These are phyloP conservation scores for Mortierella sp. DNA, from an alignment of 371 early-diverging fungal species.

Conservation along the genomic window DNA sequence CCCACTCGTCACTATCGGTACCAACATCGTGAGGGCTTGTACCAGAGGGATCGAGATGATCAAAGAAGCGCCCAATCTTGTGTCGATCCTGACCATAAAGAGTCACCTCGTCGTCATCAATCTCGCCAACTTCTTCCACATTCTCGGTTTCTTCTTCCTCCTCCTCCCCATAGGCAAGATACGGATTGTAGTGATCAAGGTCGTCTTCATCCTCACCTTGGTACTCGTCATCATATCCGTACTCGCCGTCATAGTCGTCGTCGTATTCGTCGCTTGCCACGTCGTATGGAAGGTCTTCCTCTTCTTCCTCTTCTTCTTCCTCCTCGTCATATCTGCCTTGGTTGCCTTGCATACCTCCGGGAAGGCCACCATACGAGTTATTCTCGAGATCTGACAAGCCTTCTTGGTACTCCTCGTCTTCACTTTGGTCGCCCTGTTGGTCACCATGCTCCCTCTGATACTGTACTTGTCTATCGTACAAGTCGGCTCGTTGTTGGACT, in stretches of 20 bases:
- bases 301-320: conserved; percentile 17
- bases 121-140: conserved; percentile 13
- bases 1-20: conserved; percentile 24
- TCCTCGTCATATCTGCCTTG: conserved; percentile 12
- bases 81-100: conserved; percentile 41
- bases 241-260: too few species aligned
- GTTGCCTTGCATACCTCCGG: conserved; percentile 46
- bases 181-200: conserved; percentile 55
- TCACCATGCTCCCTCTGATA: conserved; percentile 14
- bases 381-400: conserved; percentile 40
- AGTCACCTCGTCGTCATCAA: conserved; percentile 34
- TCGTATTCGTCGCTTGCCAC: conserved; percentile 50
- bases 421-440: background rate
- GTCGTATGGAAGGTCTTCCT: conserved; percentile 35
- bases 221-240: conserved; percentile 31
- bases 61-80: conserved; percentile 51
- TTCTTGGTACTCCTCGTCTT: conserved; percentile 37
- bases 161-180: conserved; percentile 50
- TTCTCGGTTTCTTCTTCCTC: conserved; percentile 25
- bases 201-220: conserved; percentile 37
- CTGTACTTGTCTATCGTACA: conserved; percentile 33
- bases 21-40: background rate
- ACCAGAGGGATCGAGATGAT: background rate
- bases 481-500: conserved; percentile 35
- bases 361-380: conserved; percentile 32